A percentile compares a stretch with the other conserved stretches of the same genome.
These are phyloP conservation scores for Oxalis stricta DNA, from an alignment of 441 rosid genomes.

Conservation along the genomic window DNA sequence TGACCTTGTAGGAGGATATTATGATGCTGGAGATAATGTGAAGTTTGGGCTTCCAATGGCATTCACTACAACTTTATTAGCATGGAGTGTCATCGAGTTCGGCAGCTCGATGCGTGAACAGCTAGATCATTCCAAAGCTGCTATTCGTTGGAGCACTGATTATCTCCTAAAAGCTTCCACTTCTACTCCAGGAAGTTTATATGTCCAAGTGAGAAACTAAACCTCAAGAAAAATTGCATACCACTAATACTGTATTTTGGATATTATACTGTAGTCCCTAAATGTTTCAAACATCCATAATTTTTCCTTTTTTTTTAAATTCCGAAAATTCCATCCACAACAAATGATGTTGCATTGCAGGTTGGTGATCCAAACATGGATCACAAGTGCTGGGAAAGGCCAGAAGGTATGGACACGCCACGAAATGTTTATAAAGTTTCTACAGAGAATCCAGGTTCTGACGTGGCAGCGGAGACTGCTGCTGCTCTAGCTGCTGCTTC, in stretches of 20 bases:
- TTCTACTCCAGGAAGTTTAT: constrained; percentile 38
- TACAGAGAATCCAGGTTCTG: constrained; percentile 49
- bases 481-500: constrained; percentile 72
- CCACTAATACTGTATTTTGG: too few species aligned
- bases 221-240: neutral
- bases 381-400: constrained; percentile 67
- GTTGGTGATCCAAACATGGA: constrained; percentile 62
- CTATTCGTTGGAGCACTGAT: constrained; percentile 58
- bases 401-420: constrained; percentile 68
- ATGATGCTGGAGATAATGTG: constrained; percentile 65
- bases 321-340: too few species aligned
- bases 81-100: constrained; percentile 67
- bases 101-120: constrained; percentile 38
- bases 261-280: too few species aligned
- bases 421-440: constrained; percentile 54
- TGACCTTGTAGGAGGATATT: constrained; percentile 58
- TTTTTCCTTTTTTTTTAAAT: too few species aligned
- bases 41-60: constrained; percentile 77
- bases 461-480: constrained; percentile 62
- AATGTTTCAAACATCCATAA: too few species aligned
- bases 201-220: constrained; percentile 38
- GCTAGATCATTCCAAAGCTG: constrained; percentile 31
- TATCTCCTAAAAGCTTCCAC: constrained; percentile 54
- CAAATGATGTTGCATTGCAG: constrained; percentile 26
- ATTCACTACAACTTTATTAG: constrained; percentile 49